Base-by-base conservation (phyloP, 2,329 filamentous ascomycete genomes). In the Corynespora cassiicola region DNA sequence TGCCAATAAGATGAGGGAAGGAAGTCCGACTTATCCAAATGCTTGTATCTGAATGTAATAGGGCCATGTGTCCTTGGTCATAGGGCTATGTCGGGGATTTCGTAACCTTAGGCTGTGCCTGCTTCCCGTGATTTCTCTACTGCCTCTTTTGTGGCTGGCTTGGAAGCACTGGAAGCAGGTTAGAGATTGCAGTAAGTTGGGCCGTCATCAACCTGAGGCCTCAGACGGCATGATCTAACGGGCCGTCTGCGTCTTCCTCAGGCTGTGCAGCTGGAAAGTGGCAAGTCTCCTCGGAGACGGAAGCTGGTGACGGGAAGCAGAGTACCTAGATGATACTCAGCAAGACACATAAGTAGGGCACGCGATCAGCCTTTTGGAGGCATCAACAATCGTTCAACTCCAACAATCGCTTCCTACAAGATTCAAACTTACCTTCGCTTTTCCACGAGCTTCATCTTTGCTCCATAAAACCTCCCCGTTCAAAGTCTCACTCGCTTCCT, bases 41-140 rank as follows among this genome's bases (percentile, higher is more conserved):
- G 28, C 39, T 31, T 43, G 35, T 29, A 21, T 42, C 18, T 12
- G 10, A 33, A 32, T 28, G 21, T 30, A 40, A n/a, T n/a, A n/a
- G n/a, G n/a, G n/a, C 21, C 31, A 30, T 23, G 41, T 29, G n/a
- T 2, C n/a, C 31, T 38, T 47, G 29, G 40, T 36, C 15, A 24
- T 14, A 33, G 36, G 45, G 42, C 45, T 44, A 35, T 39, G 21
- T 47, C 31, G 36, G 18, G 37, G 45, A 42, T 32, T 44, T 56
- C 51, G 52, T 51, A 50, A 53, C 31, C 12, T 33, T 20, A 34
- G 52, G 54, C 52, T 51, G 45, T 56, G 52, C 45, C 35, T n/a
- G n/a, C n/a, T n/a, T n/a, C n/a, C n/a, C n/a, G n/a, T n/a, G n/a
- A n/a, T n/a, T n/a, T n/a, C n/a, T n/a, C n/a, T n/a, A n/a, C n/a